Conservation (phyloP, 148 eudicot genomes). For the Agrostemma githago region DNA sequence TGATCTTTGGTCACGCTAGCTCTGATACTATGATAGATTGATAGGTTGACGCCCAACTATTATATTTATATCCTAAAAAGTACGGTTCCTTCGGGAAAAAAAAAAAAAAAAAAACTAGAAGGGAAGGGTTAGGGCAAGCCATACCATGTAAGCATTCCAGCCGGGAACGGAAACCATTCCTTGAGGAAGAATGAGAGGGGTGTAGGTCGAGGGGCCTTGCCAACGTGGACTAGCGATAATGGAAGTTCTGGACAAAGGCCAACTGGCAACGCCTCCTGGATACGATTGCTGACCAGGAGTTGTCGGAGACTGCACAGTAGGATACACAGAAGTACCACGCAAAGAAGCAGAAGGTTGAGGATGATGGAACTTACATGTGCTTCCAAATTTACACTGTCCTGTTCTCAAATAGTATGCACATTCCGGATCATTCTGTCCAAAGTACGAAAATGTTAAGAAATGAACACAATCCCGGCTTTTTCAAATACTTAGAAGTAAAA, state of each 20-base stretch:
- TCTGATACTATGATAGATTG: no score
- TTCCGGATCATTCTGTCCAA: constrained; percentile 59
- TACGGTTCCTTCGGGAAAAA: no score
- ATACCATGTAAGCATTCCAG: constrained; percentile 88
- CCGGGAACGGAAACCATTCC: constrained; percentile 81
- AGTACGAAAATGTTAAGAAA: not conserved
- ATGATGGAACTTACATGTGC: constrained; percentile 92
- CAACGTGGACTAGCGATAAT: constrained; percentile 73
- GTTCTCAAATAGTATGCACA: constrained; percentile 92
- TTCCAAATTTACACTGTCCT: constrained; percentile 93
- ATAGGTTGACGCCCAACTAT: no score
- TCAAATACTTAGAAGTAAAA: no score
- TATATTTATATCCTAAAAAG: no score
- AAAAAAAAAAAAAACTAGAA: not conserved
- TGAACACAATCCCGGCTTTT: no score
- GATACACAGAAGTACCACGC: constrained; percentile 83
- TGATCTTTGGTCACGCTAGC: no score
- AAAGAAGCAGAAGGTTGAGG: constrained; percentile 86
- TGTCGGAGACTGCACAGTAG: constrained; percentile 73
- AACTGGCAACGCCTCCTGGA: constrained; percentile 58
- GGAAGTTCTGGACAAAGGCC: constrained; percentile 76
- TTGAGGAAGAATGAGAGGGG: constrained; percentile 74
- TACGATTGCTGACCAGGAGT: constrained; percentile 76
- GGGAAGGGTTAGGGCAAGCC: constrained; percentile 25
- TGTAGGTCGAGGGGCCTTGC: constrained; percentile 86